Percentiles rank a stretch among this genome's conserved stretches.
Evolutionary conservation across 2,329 filamentous ascomycete species (phyloP).

Genomic region (Arthrobotrys musiformis): DNA sequence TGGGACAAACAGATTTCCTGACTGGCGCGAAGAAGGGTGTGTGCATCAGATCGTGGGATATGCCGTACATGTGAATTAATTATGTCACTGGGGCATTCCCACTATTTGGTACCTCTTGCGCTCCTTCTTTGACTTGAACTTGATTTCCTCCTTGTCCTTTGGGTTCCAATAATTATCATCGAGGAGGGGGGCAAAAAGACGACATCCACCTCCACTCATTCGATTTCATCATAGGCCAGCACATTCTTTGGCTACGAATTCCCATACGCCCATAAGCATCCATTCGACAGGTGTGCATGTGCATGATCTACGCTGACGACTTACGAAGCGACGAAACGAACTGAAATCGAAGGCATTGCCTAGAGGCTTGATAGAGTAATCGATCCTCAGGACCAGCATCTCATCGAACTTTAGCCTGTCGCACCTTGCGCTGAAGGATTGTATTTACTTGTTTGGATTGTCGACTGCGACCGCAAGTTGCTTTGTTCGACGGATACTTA

Average conservation of each 20-base stretch:
- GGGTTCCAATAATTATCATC: not conserved
- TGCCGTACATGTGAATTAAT: constrained; percentile 44
- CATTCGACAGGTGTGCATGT: not conserved
- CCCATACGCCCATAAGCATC: not conserved
- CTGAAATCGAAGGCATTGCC: constrained; percentile 16
- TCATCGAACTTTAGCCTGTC: constrained; percentile 21
- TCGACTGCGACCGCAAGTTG: not conserved
- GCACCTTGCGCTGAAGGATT: not conserved
- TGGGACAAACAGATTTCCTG: constrained; percentile 40
- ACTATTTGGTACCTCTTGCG: not conserved
- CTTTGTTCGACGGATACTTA: constrained; percentile 1
- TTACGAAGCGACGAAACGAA: constrained; percentile 32
- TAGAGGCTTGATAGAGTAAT: constrained; percentile 28
- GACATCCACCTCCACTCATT: not conserved
- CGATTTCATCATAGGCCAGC: constrained; percentile 31
- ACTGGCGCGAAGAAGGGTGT: not conserved
- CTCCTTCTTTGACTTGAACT: constrained; percentile 16
- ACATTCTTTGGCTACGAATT: constrained; percentile 17
- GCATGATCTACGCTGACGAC: constrained; percentile 26
- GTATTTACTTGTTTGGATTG: constrained; percentile 17
- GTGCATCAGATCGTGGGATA: constrained; percentile 18
- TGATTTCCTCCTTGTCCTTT: not conserved
- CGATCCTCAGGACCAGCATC: constrained; percentile 30
- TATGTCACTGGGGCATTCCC: constrained; percentile 37
- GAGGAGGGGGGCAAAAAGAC: constrained; percentile 35